Base-by-base conservation (phyloP, 2,329 filamentous ascomycete genomes). In the Phaeomoniella chlamydospora region DNA sequence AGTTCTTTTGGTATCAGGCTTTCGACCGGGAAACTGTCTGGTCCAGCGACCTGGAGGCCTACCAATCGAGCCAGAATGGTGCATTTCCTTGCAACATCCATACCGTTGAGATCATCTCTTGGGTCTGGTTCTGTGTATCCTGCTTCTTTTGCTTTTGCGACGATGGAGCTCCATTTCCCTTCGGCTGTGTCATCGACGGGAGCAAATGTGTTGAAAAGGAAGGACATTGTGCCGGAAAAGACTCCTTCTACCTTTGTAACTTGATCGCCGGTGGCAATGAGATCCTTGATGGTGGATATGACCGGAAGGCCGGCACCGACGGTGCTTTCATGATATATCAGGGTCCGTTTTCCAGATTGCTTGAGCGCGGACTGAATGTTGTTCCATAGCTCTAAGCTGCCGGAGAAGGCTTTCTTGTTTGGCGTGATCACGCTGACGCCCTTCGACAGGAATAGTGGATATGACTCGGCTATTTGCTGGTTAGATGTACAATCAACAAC, bases 351-450 rank as follows among this genome's bases (percentile, higher is more conserved):
- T 13, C 53, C 45, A n/a, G 45, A 42, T 9, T 59, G 56, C 19
- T 62, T 57, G 33, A 71, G 67, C 1, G 86, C 79, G 1, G 83
- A 71, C 3, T 66, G 62, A 53, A 98, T 94, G 43, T 81, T 74
- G 51, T 83, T 72, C 87, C 88, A 98, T 38, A 94, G 66, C 47
- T 75, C 67, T 50, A 83, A 77, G 32, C 74, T 76, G 39, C 81
- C 77, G 0, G 85, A 92, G 62, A 98, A 98, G 11, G 82, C 88
- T 63, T 98, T 98, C 68, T 98, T 98, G 70, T 96, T 98, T 31
- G 90, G 87, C 1, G 90, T 98, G 17, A 96, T 84, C 49, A 98
- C 76, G 58, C 77, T 88, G 57, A 98, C 78, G 10, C 87, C 88
- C 43, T 76, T 74, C 50, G 73, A 70, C 41, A 98, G 66, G 58